phyloP scores from a whole-genome alignment of 1,284 basidiomycete genomes.

The Flammula alnicola region DNA sequence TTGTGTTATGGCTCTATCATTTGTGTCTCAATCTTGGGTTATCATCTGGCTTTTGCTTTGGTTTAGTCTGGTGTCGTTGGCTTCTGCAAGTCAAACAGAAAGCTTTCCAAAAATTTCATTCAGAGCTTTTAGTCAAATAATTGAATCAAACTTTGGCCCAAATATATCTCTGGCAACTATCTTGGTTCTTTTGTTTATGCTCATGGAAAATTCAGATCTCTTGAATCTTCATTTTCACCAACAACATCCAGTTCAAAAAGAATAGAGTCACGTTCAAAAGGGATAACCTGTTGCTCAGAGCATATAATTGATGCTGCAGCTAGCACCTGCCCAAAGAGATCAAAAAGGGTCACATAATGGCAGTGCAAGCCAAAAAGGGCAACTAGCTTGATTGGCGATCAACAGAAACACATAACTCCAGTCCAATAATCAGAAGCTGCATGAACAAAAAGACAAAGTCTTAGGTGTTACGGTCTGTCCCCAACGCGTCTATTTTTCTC shows the following conservation, averaged over 20 bases:
- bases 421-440: no score
- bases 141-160: slow-evolving; percentile 15
- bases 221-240: slow-evolving; percentile 5
- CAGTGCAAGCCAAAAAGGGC: no score
- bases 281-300: no score
- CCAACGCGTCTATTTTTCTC: no score
- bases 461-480: no score
- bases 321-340: no score
- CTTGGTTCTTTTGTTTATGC: slow-evolving; percentile 17
- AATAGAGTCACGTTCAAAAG: background rate
- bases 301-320: no score
- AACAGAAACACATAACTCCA: no score
- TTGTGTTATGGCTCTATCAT: background rate
- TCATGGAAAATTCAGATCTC: slow-evolving; percentile 20
- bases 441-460: no score
- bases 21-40: background rate
- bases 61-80: background rate
- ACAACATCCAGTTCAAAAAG: background rate
- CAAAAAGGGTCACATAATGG: no score
- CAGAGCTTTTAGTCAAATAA: slow-evolving; percentile 18
- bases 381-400: no score
- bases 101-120: slow-evolving; percentile 25
- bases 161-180: slow-evolving; percentile 20
- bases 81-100: background rate
- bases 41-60: background rate